These are phyloP conservation scores for Lentinula sp. DNA, from an alignment of 768 basidiomycete genomes.

Conservation along the genomic window DNA sequence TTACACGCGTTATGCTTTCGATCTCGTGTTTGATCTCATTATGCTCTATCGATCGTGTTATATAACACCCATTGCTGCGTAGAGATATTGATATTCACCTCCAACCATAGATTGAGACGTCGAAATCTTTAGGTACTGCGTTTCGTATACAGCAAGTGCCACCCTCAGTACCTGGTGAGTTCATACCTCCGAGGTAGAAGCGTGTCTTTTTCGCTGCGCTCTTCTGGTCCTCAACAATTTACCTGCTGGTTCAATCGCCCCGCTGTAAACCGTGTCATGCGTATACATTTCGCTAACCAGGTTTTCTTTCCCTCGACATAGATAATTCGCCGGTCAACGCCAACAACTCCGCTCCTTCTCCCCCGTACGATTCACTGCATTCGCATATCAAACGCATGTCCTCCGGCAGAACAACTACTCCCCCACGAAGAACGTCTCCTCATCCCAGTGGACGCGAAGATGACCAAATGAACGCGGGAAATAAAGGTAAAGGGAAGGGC, in stretches of 20 bases:
- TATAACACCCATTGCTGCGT: background rate
- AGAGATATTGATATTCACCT: background rate
- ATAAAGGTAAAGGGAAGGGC: background rate
- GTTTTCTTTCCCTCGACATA: background rate
- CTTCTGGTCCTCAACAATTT: background rate
- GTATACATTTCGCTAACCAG: background rate
- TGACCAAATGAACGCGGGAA: background rate
- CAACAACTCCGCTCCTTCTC: background rate
- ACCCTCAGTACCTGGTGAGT: background rate
- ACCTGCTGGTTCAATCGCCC: too few species aligned
- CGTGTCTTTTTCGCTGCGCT: background rate
- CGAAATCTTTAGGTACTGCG: background rate
- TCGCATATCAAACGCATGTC: background rate
- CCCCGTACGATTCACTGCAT: background rate
- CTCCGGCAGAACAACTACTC: background rate
- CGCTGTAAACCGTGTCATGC: background rate
- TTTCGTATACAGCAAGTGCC: background rate
- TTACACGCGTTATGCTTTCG: slow-evolving; percentile 1
- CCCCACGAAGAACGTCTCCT: background rate
- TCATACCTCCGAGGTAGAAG: background rate
- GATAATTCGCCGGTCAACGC: background rate
- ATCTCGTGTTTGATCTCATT: slow-evolving; percentile 1
- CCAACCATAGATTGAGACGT: background rate
- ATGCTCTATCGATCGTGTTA: background rate
- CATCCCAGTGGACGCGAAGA: background rate